Base-by-base conservation (phyloP, 331 rosid genomes). In the Saraca asoca region DNA sequence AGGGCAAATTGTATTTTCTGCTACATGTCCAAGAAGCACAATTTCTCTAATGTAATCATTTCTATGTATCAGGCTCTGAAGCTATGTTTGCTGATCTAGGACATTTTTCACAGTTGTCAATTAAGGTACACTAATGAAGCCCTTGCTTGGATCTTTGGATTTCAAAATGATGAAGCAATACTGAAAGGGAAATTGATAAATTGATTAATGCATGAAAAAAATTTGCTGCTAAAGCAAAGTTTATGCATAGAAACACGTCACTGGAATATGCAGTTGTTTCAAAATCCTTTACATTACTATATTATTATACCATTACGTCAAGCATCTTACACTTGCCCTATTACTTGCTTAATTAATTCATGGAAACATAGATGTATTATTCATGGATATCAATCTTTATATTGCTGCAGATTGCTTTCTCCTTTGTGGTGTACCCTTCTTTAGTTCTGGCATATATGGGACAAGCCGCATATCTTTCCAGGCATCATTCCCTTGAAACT, bases 51-150 rank as follows among this genome's bases (percentile, higher is more conserved):
- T 72, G 20, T 54, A 59, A 68, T 51, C 2, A 57, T 51, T 19
- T 69, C n/a, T 9, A 33, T 70, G 54, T 51, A 77, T 52, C 85
- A 93, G 98, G 98, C 75, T 90, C 98, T 4, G 98, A 93, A 90
- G 97, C 98, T 43, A 93, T 93, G 98, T 93, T 75, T 84, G 98
- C 98, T 72, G 97, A 93, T 76, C 85, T 93, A 15, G 98, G 98
- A 53, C 98, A 93, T 80, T 93, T 93, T 67, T 78, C 91, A 58
- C 98, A 90, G 66, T 70, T 85, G 77, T 93, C 98, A 56, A 93
- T 93, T 64, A 76, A 93, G 98, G 98, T 93, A 78, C 56, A 52
- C 54, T 48, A 33, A 33, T 34, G 56, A 68, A 19, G 48, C 71
- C 51, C 13, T 71, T 57, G 29, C 52, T 52, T 42, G 54, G 44